These are phyloP conservation scores for Marchantia paleacea DNA, from an alignment of 225 moss, liverwort and hornwort genomes.

Conservation along the genomic window DNA sequence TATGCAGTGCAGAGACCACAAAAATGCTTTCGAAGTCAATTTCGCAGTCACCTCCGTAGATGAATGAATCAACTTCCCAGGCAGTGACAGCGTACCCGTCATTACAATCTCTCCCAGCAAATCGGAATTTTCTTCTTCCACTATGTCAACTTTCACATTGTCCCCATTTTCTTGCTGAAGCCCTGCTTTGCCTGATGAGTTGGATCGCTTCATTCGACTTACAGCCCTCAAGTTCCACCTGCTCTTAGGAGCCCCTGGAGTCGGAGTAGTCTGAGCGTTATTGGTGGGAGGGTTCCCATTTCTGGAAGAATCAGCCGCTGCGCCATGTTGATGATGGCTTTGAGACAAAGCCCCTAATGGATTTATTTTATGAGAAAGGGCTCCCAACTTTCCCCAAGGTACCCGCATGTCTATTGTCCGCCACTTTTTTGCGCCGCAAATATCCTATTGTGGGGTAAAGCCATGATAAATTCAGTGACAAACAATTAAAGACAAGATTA, in stretches of 20 bases:
- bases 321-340: constrained; percentile 52
- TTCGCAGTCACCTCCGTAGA: constrained; percentile 56
- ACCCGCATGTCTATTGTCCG: constrained; percentile 54
- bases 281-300: constrained; percentile 33
- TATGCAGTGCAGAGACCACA: constrained; percentile 61
- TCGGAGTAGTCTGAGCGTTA: constrained; percentile 24
- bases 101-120: constrained; percentile 59
- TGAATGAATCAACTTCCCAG: constrained; percentile 52
- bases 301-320: constrained; percentile 45
- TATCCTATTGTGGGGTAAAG: background rate
- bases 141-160: constrained; percentile 56
- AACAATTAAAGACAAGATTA: background rate
- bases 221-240: constrained; percentile 46
- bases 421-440: constrained; percentile 1
- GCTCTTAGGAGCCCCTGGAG: constrained; percentile 40
- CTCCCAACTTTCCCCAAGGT: constrained; percentile 73
- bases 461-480: too few species aligned
- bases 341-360: constrained; percentile 62
- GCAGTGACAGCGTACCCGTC: constrained; percentile 48
- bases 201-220: constrained; percentile 37
- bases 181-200: constrained; percentile 28
- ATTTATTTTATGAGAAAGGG: constrained; percentile 71
- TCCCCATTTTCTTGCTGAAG: constrained; percentile 30
- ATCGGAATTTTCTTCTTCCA: constrained; percentile 60
- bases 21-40: constrained; percentile 60